Evolutionary conservation across 164 flowering plant species (phyloP).

Genomic region (Magnolia kwangsiensis): DNA sequence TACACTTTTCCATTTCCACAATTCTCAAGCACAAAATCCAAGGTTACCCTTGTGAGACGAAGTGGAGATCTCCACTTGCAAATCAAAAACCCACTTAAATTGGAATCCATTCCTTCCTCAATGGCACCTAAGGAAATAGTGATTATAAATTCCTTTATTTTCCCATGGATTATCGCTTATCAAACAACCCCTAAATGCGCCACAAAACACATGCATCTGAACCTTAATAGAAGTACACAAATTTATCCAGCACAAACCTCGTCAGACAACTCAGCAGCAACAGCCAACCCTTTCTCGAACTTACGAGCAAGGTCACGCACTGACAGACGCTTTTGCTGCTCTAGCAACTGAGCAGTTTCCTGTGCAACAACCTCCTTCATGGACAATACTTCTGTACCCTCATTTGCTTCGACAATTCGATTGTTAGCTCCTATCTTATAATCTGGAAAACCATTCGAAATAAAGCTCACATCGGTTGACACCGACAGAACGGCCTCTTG

Average conservation of each 20-base stretch:
- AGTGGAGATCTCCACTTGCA: too few relatives aligned
- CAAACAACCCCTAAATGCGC: not conserved
- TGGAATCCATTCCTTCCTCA: not conserved
- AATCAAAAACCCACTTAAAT: not conserved
- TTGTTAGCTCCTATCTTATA: constrained; percentile 76
- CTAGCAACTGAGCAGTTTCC: constrained; percentile 72
- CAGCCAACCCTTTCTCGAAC: constrained; percentile 89
- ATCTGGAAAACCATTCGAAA: constrained; percentile 63
- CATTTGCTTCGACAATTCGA: constrained; percentile 66
- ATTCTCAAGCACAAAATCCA: too few relatives aligned
- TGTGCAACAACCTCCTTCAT: constrained; percentile 76
- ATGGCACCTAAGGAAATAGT: not conserved
- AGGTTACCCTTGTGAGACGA: too few relatives aligned
- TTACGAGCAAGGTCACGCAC: constrained; percentile 95
- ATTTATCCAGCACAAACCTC: constrained; percentile 49
- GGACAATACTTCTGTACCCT: constrained; percentile 47
- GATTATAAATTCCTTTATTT: not conserved
- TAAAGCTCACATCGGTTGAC: constrained; percentile 80
- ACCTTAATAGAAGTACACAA: not conserved
- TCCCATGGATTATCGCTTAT: not conserved
- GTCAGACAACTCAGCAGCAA: constrained; percentile 79
- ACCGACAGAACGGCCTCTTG: constrained; percentile 50
- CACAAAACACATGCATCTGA: not conserved
- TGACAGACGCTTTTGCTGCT: constrained; percentile 91
- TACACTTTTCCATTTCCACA: too few relatives aligned